phyloP scores from a whole-genome alignment of 108 stramenopile species.

The Skeletonema potamos region DNA sequence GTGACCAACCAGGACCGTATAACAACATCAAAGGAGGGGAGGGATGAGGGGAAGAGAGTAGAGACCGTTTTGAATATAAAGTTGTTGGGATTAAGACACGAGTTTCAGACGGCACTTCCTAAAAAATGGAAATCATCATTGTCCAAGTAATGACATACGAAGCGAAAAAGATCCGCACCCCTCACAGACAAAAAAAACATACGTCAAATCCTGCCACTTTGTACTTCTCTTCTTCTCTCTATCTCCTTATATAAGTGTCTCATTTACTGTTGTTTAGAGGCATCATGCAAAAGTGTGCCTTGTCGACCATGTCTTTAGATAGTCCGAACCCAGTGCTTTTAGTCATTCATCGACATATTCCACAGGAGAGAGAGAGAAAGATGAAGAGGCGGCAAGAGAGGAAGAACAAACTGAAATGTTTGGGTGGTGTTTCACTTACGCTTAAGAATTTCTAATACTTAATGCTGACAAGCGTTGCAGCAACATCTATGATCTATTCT shows the following conservation, averaged over 20 bases:
- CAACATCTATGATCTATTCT: too few species aligned
- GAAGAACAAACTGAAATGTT: too few species aligned
- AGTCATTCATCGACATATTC: slow-evolving; percentile 42
- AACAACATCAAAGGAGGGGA: slow-evolving; percentile 1
- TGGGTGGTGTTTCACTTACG: too few species aligned
- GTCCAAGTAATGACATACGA: slow-evolving; percentile 16
- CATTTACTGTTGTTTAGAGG: slow-evolving; percentile 41
- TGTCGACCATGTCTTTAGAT: slow-evolving; percentile 51
- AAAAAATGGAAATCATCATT: slow-evolving; percentile 51
- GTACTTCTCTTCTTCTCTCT: neutral
- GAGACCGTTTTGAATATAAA: neutral
- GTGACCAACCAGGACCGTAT: slow-evolving; percentile 6
- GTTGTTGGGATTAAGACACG: slow-evolving; percentile 5
- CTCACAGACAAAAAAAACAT: neutral
- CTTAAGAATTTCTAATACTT: too few species aligned
- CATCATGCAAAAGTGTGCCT: slow-evolving; percentile 48
- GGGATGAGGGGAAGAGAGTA: neutral
- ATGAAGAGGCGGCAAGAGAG: too few species aligned
- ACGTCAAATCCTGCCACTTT: neutral
- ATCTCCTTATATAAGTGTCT: slow-evolving; percentile 7
- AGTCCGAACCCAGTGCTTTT: slow-evolving; percentile 61
- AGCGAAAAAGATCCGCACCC: too few species aligned
- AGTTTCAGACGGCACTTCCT: slow-evolving; percentile 56
- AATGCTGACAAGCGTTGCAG: too few species aligned
- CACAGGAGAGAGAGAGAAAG: neutral